Evolutionary conservation across 495 filamentous ascomycete genomes (phyloP), one percentile per base, ranked within the genome.

Genomic region (Penicillium cosmopolitanum): DNA sequence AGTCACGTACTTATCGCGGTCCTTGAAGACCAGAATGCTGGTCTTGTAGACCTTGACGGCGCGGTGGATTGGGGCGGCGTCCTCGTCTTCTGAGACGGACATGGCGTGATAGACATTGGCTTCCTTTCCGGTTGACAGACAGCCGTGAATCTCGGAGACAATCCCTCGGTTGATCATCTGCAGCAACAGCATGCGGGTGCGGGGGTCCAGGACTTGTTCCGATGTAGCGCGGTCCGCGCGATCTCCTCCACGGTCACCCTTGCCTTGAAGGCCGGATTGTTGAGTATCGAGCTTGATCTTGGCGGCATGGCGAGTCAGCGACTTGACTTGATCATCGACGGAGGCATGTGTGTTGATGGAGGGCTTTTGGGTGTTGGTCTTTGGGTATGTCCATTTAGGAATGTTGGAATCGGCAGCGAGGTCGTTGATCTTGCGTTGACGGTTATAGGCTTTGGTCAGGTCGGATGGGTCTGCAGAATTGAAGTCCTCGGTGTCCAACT

Each of bases 41-140:
- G 96, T 98, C 80, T 98, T 98, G 84, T 98, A 98, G 21, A 98
- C 89, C 73, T 98, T 98, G 77, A 98, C 92, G 13, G 95, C 95
- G 51, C 91, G 87, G 61, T 91, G 86, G 4, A 81, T 55, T 0
- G 80, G 72, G n/a, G 71, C 50, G 51, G 73, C 75, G 51, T 73
- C 72, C 9, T 74, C 75, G 9, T 75, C 72, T 0, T 78, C 73
- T 38, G 82, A 73, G 10, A 75, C 66, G 1, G 83, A 83, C 44
- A 92, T 70, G 2, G 90, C 88, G 60, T 93, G 88, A 76, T 98
- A 98, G 19, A 98, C 95, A 62, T 98, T 98, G 47, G 95, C 95
- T 73, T 98, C 95, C 70, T 98, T 98, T 47, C 95, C 95, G 0
- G 95, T 97, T 43, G 90, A 95, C 61, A 98, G 77, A 71, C 93